Percentiles rank a stretch among this genome's conserved stretches.
phyloP scores from a whole-genome alignment of 371 early-diverging fungal species.

The Mortierella sp. region DNA sequence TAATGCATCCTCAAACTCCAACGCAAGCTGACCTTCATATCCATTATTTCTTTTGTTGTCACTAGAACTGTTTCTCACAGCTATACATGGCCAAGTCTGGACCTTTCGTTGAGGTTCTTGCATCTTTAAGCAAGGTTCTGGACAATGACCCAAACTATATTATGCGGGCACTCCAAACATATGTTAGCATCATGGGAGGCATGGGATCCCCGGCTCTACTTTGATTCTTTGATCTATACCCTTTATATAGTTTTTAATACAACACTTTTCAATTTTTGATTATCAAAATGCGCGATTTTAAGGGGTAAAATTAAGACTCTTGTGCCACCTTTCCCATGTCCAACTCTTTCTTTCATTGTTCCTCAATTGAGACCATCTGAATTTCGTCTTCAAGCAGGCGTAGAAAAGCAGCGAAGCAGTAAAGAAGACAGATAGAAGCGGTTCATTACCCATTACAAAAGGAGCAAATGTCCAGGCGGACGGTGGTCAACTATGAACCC shows the following conservation, averaged over 20 bases:
- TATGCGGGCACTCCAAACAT: conserved; percentile 73
- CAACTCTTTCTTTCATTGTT: too few species aligned
- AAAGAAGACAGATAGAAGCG: too few species aligned
- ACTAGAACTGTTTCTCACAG: conserved; percentile 67
- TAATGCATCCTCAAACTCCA: background rate
- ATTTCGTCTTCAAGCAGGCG: too few species aligned
- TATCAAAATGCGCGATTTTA: too few species aligned
- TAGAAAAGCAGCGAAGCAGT: too few species aligned
- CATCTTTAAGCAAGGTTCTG: conserved; percentile 67
- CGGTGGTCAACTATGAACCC: conserved; percentile 32
- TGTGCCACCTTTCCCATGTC: too few species aligned
- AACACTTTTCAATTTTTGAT: background rate
- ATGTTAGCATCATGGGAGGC: conserved; percentile 54
- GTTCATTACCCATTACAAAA: background rate
- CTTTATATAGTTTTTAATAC: background rate
- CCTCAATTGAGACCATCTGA: too few species aligned
- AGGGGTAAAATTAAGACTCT: too few species aligned
- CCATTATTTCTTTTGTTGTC: background rate
- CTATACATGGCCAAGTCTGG: conserved; percentile 72
- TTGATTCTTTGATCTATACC: conserved; percentile 8
- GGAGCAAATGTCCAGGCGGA: conserved; percentile 36
- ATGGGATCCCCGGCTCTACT: conserved; percentile 32
- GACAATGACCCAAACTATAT: conserved; percentile 70
- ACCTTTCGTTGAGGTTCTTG: conserved; percentile 66
- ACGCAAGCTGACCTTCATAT: background rate